Conservation (phyloP, 2,329 filamentous ascomycete species). For the Aspergillus ochraceoroseus region DNA sequence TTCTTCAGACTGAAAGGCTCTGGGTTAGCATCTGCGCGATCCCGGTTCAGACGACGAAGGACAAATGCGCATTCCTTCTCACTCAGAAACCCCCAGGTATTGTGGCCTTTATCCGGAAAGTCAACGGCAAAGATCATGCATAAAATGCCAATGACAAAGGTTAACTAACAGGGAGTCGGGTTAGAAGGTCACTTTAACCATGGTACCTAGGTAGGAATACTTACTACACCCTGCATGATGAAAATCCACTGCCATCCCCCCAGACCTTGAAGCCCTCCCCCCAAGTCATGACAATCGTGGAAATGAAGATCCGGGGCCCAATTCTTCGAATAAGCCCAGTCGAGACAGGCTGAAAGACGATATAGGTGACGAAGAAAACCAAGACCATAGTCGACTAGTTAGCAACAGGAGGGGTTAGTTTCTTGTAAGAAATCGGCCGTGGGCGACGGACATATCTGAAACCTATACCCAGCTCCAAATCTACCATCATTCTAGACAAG, state of each 20-base stretch:
- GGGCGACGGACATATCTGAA: constrained; percentile 26
- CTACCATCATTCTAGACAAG: constrained; percentile 38
- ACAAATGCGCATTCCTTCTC: constrained; percentile 47
- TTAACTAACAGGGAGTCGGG: constrained; percentile 23
- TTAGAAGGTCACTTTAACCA: too few species aligned
- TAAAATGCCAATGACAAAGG: constrained; percentile 25
- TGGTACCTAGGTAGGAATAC: too few species aligned
- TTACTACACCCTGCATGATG: constrained; percentile 48
- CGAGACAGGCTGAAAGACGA: constrained; percentile 30
- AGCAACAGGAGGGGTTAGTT: too few species aligned
- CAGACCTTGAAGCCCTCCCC: constrained; percentile 41
- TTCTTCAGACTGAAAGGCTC: constrained; percentile 47
- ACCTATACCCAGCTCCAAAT: constrained; percentile 27
- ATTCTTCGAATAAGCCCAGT: constrained; percentile 30
- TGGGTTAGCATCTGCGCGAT: constrained; percentile 50
- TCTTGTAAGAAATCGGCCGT: not conserved
- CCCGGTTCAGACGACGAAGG: constrained; percentile 49
- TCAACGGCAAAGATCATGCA: constrained; percentile 36
- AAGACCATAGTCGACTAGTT: constrained; percentile 28
- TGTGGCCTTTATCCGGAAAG: constrained; percentile 35
- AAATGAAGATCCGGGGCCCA: constrained; percentile 28
- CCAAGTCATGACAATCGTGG: constrained; percentile 28
- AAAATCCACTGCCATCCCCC: constrained; percentile 54
- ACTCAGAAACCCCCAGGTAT: constrained; percentile 33
- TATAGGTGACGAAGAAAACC: constrained; percentile 33